phyloP scores from a whole-genome alignment of 1,139 yeast species.

The Fermentozyma sake region DNA sequence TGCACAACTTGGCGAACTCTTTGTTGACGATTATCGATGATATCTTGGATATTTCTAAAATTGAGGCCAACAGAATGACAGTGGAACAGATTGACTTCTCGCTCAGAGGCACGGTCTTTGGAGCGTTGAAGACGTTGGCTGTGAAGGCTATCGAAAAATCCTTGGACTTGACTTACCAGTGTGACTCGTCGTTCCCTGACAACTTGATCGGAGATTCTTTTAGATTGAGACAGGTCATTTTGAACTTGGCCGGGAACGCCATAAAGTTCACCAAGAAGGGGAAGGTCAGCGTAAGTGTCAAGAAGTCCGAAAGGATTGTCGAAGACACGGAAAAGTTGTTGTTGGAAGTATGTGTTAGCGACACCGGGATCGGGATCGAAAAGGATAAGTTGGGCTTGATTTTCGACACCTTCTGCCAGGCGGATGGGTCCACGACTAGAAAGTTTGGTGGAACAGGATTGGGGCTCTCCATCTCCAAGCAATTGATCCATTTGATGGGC shows the following conservation, averaged over 20 bases:
- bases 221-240: constrained; percentile 77
- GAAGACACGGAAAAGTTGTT: constrained; percentile 54
- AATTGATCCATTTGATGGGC: constrained; percentile 84
- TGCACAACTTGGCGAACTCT: constrained; percentile 80
- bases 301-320: constrained; percentile 41
- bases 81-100: constrained; percentile 86
- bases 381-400: constrained; percentile 77
- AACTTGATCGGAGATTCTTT: constrained; percentile 83
- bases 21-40: constrained; percentile 82
- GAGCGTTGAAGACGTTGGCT: constrained; percentile 81
- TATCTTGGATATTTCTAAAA: constrained; percentile 84
- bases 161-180: constrained; percentile 72
- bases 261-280: constrained; percentile 82
- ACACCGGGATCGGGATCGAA: constrained; percentile 86
- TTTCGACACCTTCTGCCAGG: constrained; percentile 87
- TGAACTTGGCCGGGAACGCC: constrained; percentile 83
- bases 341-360: constrained; percentile 80
- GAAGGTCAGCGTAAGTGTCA: constrained; percentile 63
- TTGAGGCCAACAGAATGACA: constrained; percentile 90
- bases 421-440: constrained; percentile 88
- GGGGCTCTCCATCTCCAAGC: constrained; percentile 82
- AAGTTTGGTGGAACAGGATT: constrained; percentile 84
- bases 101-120: constrained; percentile 79
- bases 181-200: constrained; percentile 84
- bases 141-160: constrained; percentile 86